Percentiles rank a stretch among this genome's conserved stretches.
These are phyloP conservation scores for Cicer chorassanicum DNA, from an alignment of 306 rosid species.

Conservation along the genomic window DNA sequence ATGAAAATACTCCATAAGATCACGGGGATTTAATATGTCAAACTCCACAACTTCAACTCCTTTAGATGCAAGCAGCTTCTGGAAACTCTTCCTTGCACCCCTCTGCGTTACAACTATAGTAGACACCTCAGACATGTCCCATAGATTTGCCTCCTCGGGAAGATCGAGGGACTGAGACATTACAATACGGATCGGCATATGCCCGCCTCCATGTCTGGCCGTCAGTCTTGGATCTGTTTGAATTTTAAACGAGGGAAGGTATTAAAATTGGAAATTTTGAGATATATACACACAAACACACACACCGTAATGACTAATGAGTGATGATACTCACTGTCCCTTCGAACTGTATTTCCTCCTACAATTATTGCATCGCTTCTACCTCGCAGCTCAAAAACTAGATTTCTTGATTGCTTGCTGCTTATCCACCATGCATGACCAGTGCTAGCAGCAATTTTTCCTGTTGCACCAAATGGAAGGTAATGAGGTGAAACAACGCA, in stretches of 20 bases:
- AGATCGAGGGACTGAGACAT: slow-evolving; percentile 81
- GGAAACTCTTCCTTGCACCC: slow-evolving; percentile 88
- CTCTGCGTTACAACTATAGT: slow-evolving; percentile 92
- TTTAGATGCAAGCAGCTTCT: slow-evolving; percentile 91
- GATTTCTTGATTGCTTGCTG: slow-evolving; percentile 70
- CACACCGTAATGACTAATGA: neutral
- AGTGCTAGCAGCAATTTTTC: slow-evolving; percentile 85
- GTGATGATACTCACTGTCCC: slow-evolving; percentile 71
- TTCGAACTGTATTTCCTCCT: slow-evolving; percentile 89
- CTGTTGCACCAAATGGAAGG: slow-evolving; percentile 50
- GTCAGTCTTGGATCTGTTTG: slow-evolving; percentile 82
- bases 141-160: slow-evolving; percentile 81
- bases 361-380: slow-evolving; percentile 90
- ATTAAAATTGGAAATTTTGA: slow-evolving; percentile 16
- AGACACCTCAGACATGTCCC: slow-evolving; percentile 79
- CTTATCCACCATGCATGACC: slow-evolving; percentile 94
- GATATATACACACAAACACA: slow-evolving; percentile 10
- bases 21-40: slow-evolving; percentile 78
- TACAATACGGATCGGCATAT: slow-evolving; percentile 82
- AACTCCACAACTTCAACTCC: slow-evolving; percentile 98
- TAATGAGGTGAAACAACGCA: slow-evolving; percentile 17
- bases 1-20: slow-evolving; percentile 90
- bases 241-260: slow-evolving; percentile 35
- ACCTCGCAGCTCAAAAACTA: slow-evolving; percentile 82
- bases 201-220: slow-evolving; percentile 92